A percentile compares a stretch with the other conserved stretches of the same genome.
Conservation (phyloP, 805 yeast genomes). For the Vanderwaltozyma verrucispora region DNA sequence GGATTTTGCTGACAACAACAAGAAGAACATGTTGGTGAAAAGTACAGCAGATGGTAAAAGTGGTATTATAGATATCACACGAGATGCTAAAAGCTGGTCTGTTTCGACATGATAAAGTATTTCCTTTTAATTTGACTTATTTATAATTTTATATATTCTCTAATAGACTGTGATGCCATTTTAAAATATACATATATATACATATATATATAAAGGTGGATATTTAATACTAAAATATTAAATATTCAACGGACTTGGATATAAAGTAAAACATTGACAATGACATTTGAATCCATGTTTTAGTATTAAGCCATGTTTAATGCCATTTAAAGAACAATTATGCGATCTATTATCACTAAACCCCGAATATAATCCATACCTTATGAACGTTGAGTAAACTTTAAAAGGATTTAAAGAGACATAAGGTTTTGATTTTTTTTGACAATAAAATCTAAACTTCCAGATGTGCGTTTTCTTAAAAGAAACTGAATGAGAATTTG, state of each 20-base stretch:
- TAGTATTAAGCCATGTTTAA: constrained; percentile 10
- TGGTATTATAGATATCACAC: constrained; percentile 2
- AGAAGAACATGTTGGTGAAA: not conserved
- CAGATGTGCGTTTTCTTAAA: constrained; percentile 5
- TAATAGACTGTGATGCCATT: too few relatives aligned
- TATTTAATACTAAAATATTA: not conserved
- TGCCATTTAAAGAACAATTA: constrained; percentile 13
- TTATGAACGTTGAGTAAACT: constrained; percentile 6
- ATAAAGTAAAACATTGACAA: constrained; percentile 9
- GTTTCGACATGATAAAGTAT: constrained; percentile 1
- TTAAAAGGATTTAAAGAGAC: not conserved
- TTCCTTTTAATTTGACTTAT: not conserved
- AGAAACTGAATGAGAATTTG: not conserved
- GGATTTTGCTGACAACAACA: not conserved
- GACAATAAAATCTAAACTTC: constrained; percentile 3
- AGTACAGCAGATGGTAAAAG: not conserved
- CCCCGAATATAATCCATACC: constrained; percentile 16
- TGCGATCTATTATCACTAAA: constrained; percentile 11
- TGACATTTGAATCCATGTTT: constrained; percentile 10
- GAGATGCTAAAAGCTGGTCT: constrained; percentile 25
- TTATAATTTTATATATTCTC: too few relatives aligned
- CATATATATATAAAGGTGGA: too few relatives aligned
- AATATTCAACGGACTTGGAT: constrained; percentile 12
- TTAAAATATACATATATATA: too few relatives aligned
- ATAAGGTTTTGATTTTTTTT: constrained; percentile 5